These are phyloP conservation scores for Colletotrichum brevisporum DNA, from an alignment of 2,329 filamentous ascomycete genomes.

Conservation along the genomic window DNA sequence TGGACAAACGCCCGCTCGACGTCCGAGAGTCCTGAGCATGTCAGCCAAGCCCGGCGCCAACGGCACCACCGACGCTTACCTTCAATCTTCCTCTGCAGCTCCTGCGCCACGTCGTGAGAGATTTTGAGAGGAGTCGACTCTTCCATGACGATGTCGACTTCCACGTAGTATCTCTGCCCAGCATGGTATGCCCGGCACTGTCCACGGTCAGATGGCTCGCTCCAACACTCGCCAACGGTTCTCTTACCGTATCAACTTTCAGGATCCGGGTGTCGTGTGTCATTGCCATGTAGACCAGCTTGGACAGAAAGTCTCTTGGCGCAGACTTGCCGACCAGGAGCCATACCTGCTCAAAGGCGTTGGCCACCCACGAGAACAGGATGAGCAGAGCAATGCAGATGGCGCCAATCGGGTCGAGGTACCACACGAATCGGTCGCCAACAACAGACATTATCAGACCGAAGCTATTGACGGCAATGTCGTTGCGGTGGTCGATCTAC, in stretches of 20 bases:
- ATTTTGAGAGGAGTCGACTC: slow-evolving; percentile 67
- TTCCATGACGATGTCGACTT: slow-evolving; percentile 74
- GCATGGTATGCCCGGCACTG: slow-evolving; percentile 72
- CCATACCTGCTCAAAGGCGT: slow-evolving; percentile 74
- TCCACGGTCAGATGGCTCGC: slow-evolving; percentile 27
- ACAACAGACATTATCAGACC: slow-evolving; percentile 70
- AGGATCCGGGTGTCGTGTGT: slow-evolving; percentile 68
- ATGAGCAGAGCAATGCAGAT: slow-evolving; percentile 73
- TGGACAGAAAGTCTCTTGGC: slow-evolving; percentile 69
- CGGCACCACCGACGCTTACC: slow-evolving; percentile 47
- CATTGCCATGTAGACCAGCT: slow-evolving; percentile 69
- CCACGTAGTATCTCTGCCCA: slow-evolving; percentile 73
- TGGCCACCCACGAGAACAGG: slow-evolving; percentile 72
- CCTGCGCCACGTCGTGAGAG: slow-evolving; percentile 73
- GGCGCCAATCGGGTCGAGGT: slow-evolving; percentile 72
- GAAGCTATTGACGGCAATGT: slow-evolving; percentile 69
- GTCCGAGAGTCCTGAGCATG: slow-evolving; percentile 47
- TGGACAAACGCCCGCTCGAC: slow-evolving; percentile 63
- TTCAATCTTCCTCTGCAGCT: slow-evolving; percentile 73
- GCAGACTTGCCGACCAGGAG: slow-evolving; percentile 73
- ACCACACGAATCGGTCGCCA: slow-evolving; percentile 69
- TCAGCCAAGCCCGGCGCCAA: background rate
- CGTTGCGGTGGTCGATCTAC: slow-evolving; percentile 69
- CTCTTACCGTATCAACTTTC: slow-evolving; percentile 68
- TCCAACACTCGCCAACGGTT: background rate